Evolutionary conservation across 129 eudicot genomes (phyloP), one percentile per base, ranked within the genome.

Genomic region (Pulicaria dysenterica): DNA sequence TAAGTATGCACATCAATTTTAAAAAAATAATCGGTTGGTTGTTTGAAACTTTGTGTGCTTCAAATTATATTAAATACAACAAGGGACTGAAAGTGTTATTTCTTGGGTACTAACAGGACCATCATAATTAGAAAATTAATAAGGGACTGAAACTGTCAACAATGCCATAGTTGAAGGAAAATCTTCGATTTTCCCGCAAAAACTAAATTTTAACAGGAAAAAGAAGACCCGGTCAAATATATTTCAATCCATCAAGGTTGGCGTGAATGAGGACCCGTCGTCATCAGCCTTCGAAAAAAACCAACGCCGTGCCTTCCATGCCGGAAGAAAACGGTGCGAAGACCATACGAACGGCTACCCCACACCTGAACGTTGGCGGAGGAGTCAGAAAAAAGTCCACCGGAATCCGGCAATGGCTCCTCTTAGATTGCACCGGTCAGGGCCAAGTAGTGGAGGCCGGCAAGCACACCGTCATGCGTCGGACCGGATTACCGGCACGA

Each of bases 351-450:
- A 11, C 71, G 31, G 11, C 77, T 59, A 34, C 76, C 50, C 15
- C 82, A 36, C 77, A 53, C 58, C 67, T 37, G 2, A 78, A 70
- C 51, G 57, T 70, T 6, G 75, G 55, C 3, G 63, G 45, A 40
- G 81, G 81, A 39, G 75, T 67, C 39, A 54, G 82, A 14, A 78
- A 78, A 56, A 78, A 70, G 49, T 46, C 60, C 39, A 39, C 71
- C 65, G 82, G 82, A 62, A 12, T 78, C 42, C 9, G 77, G 31
- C 82, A 78, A 70, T 78, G 82, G 82, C 77, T 78, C 24, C 67
- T 78, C 5, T 19, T 78, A 12, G 82, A 78, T 56, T 70, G 66
- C 72, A 64, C 77, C 0, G 82, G 82, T 16, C 82, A 70, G 46
- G 63, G 44, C 5, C 82, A 78, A 63, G 15, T 78, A n/a, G 77